Conservation (phyloP, 306 rosid species). For the Astragalus glycyphyllos region DNA sequence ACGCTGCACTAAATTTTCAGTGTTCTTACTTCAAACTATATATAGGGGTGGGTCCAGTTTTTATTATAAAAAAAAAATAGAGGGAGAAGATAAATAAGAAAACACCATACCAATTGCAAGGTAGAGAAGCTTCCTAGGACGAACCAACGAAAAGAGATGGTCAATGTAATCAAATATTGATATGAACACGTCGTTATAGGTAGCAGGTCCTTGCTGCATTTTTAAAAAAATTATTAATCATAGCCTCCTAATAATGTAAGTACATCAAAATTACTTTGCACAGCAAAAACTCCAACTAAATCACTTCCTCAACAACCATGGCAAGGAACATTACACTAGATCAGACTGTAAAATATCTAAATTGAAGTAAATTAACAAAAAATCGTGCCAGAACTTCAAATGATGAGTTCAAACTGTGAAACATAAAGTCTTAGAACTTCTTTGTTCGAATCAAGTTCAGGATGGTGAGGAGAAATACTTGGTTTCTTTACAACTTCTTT, state of each 20-base stretch:
- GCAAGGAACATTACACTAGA: not conserved
- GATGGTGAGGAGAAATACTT: too few relatives aligned
- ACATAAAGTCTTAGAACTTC: not conserved
- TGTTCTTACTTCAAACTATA: slow-evolving; percentile 13
- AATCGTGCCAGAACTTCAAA: not conserved
- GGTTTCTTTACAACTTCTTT: too few relatives aligned
- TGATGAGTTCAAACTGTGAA: not conserved
- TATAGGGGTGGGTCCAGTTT: not conserved
- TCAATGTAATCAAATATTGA: slow-evolving; percentile 84
- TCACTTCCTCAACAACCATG: not conserved
- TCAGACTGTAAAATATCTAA: not conserved
- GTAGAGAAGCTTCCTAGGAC: slow-evolving; percentile 94
- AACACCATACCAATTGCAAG: slow-evolving; percentile 77
- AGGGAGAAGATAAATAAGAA: slow-evolving; percentile 14
- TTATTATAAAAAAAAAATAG: not conserved
- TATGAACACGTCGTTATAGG: slow-evolving; percentile 79
- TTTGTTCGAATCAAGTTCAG: too few relatives aligned
- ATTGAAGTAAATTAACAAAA: not conserved
- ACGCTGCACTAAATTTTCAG: slow-evolving; percentile 9
- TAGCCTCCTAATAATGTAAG: slow-evolving; percentile 1
- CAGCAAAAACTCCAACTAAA: not conserved
- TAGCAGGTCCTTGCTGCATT: slow-evolving; percentile 86
- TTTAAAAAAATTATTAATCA: slow-evolving; percentile 18
- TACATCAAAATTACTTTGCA: slow-evolving; percentile 2
- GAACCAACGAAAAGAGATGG: slow-evolving; percentile 85